Evolutionary conservation across 2,329 filamentous ascomycete genomes (phyloP), one percentile per base, ranked within the genome.

Genomic region (Chaetomiaceae sp.): DNA sequence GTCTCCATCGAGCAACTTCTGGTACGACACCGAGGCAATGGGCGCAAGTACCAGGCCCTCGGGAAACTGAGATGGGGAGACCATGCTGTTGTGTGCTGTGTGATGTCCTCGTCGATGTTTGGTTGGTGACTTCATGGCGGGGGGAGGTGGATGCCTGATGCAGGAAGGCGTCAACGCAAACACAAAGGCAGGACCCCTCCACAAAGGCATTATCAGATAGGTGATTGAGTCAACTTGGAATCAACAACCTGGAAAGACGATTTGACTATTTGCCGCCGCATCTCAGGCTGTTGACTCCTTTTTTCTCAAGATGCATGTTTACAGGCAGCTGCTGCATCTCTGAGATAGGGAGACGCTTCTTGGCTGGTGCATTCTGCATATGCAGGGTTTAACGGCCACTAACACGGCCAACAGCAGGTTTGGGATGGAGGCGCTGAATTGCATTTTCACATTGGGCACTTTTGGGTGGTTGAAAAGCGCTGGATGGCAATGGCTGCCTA

Each of bases 51-150:
- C 42, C 4, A 55, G 51, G 20, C 34, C 10, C 14, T 39, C n/a
- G 3, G 55, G 55, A 31, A 57, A 55, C 12, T 38, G 43, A 3
- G 52, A 42, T 43, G 42, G n/a, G n/a, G 31, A 33, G 9, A 16
- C 2, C 39, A 52, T 44, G 43, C 8, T 25, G 40, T 20, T 10
- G 16, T 35, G 19, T 45, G n/a, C n/a, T n/a, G n/a, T n/a, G n/a
- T n/a, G n/a, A n/a, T n/a, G n/a, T n/a, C n/a, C n/a, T n/a, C n/a
- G n/a, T n/a, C n/a, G n/a, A 17, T 14, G 23, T 3, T 40, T 6
- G 6, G 42, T 25, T 44, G 12, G 14, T 40, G 17, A 21, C 14
- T 44, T 19, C 2, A n/a, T 27, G 10, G n/a, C 27, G 23, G n/a
- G 14, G 31, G n/a, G 7, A 17, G 27, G 42, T 44, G 27, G 40